phyloP scores from a whole-genome alignment of 2,329 filamentous ascomycete species.

The Fusarium hainanense region DNA sequence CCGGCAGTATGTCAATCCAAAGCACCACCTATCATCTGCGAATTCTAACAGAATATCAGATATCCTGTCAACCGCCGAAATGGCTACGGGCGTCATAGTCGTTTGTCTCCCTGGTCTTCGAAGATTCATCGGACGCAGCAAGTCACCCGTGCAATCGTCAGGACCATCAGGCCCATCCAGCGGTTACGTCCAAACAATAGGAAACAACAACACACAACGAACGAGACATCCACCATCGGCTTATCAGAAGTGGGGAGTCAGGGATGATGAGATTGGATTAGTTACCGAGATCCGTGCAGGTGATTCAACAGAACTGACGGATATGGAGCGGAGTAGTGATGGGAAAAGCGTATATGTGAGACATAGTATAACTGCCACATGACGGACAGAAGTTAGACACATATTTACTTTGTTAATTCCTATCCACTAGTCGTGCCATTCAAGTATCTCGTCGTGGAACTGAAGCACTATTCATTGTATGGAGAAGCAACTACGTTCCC shows the following conservation, averaged over 20 bases:
- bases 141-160: constrained; percentile 2
- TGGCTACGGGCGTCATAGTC: constrained; percentile 16
- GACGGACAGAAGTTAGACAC: not conserved
- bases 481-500: not conserved
- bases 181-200: not conserved
- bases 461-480: not conserved
- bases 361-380: not conserved
- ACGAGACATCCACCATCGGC: not conserved
- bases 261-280: constrained; percentile 19
- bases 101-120: constrained; percentile 15
- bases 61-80: constrained; percentile 3
- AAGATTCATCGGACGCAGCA: constrained; percentile 8
- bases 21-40: rapidly evolving
- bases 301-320: not conserved
- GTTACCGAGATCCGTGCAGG: constrained; percentile 15
- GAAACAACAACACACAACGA: not conserved
- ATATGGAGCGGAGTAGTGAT: not conserved
- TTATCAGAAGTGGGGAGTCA: constrained; percentile 12
- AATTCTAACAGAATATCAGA: not conserved
- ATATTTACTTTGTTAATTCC: not conserved
- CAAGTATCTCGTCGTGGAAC: too few relatives aligned
- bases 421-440: rapidly evolving
- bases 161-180: not conserved
- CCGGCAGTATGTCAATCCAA: not conserved
- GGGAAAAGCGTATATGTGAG: not conserved